These are phyloP conservation scores for Cephalotrichum gorgonifer DNA, from an alignment of 2,329 filamentous ascomycete genomes.

Conservation along the genomic window DNA sequence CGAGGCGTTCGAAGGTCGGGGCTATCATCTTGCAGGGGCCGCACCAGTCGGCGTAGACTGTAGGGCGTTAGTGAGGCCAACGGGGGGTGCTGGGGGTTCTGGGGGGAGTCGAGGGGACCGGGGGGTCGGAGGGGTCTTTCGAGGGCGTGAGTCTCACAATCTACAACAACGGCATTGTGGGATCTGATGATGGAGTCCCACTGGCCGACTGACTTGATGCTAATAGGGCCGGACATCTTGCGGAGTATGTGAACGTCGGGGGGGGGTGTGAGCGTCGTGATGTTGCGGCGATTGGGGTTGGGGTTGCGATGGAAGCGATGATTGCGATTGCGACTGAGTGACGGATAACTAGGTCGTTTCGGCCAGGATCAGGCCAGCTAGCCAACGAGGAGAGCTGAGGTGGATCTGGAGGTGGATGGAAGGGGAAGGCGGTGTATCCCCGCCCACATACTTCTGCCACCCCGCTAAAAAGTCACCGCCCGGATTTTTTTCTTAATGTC, in stretches of 20 bases:
- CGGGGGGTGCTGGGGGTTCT: not conserved
- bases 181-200: slow-evolving; percentile 63
- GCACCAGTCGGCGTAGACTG: slow-evolving; percentile 94
- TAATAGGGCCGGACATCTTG: slow-evolving; percentile 36
- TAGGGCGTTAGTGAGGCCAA: slow-evolving; percentile 1
- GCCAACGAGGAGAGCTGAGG: not conserved
- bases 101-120: not conserved
- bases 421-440: slow-evolving; percentile 13
- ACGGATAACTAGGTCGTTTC: too few species aligned
- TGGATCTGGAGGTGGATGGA: not conserved
- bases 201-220: slow-evolving; percentile 56
- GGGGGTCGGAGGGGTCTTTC: not conserved
- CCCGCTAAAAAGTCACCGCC: slow-evolving; percentile 8
- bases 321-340: not conserved
- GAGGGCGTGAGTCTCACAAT: slow-evolving; percentile 62
- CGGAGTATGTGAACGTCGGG: not conserved
- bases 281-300: not conserved
- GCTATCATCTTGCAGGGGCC: slow-evolving; percentile 88
- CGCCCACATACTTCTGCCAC: slow-evolving; percentile 14
- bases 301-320: not conserved
- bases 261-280: not conserved
- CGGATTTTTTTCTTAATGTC: slow-evolving; percentile 9
- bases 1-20: slow-evolving; percentile 77
- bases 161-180: slow-evolving; percentile 73
- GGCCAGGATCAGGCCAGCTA: not conserved